A percentile compares a stretch with the other conserved stretches of the same genome.
Conservation (phyloP, 2,329 filamentous ascomycete genomes). For the Talaromyces verruculosus region DNA sequence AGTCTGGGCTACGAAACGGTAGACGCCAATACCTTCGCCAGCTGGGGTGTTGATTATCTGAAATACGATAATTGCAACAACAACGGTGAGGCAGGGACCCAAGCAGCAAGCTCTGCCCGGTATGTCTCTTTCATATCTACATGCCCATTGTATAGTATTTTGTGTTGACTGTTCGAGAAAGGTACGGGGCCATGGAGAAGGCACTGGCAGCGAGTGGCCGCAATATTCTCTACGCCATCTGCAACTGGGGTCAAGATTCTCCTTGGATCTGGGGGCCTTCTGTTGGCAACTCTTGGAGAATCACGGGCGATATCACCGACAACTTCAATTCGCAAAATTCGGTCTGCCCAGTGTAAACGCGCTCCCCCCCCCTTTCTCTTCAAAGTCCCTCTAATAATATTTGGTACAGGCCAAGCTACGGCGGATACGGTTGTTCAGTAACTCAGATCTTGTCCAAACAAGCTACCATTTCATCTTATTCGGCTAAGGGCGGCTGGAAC, state of each 20-base stretch:
- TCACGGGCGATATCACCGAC: slow-evolving; percentile 40
- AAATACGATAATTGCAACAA: slow-evolving; percentile 50
- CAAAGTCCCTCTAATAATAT: not conserved
- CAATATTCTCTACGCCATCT: slow-evolving; percentile 51
- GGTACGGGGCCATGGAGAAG: slow-evolving; percentile 52
- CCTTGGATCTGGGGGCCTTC: slow-evolving; percentile 32
- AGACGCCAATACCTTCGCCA: slow-evolving; percentile 41
- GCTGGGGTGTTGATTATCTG: slow-evolving; percentile 48
- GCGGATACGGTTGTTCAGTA: slow-evolving; percentile 12
- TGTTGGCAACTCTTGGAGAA: slow-evolving; percentile 41
- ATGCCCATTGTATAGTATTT: not conserved
- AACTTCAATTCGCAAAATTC: slow-evolving; percentile 5
- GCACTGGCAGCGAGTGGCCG: slow-evolving; percentile 44
- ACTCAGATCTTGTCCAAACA: slow-evolving; percentile 10
- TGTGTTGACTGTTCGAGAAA: slow-evolving; percentile 16
- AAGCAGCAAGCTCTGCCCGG: not conserved
- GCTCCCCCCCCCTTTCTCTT: not conserved
- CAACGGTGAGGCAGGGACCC: not conserved
- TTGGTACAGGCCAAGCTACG: slow-evolving; percentile 1
- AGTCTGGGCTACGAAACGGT: slow-evolving; percentile 43
- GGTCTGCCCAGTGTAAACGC: slow-evolving; percentile 2
- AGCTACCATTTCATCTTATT: slow-evolving; percentile 6
- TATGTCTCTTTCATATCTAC: not conserved
- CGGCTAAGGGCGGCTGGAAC: slow-evolving; percentile 16
- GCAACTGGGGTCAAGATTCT: slow-evolving; percentile 51